Conservation (phyloP, 768 basidiomycete genomes). For the Mrakia blollopis region DNA sequence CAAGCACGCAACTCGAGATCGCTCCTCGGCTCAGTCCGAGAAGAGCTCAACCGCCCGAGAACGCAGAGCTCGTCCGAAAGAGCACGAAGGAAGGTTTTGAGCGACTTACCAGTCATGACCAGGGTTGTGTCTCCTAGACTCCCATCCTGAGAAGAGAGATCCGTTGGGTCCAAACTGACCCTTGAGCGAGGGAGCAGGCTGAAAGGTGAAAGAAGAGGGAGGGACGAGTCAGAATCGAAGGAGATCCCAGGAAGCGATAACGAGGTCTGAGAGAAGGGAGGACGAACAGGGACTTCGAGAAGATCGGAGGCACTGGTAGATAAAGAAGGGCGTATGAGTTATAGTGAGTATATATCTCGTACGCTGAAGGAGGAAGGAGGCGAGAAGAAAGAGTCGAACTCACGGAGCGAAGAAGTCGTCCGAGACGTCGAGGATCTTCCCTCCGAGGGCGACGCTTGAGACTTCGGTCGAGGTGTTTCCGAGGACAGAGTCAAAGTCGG, state of each 20-base stretch:
- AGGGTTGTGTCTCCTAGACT: slow-evolving; percentile 81
- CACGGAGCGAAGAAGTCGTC: slow-evolving; percentile 91
- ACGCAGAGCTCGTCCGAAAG: background rate
- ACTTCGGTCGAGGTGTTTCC: slow-evolving; percentile 57
- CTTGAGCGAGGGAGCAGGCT: slow-evolving; percentile 83
- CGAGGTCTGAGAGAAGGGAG: slow-evolving; percentile 3
- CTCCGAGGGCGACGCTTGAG: slow-evolving; percentile 79
- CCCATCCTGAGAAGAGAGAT: slow-evolving; percentile 92
- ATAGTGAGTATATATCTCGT: background rate
- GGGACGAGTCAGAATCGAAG: background rate
- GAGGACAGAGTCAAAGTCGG: slow-evolving; percentile 36
- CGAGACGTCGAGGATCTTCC: slow-evolving; percentile 65
- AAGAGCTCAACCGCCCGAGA: background rate
- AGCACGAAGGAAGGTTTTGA: background rate
- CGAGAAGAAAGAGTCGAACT: background rate
- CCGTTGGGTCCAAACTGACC: slow-evolving; percentile 98
- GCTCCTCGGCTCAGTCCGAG: background rate
- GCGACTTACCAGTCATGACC: slow-evolving; percentile 75
- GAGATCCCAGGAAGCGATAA: background rate
- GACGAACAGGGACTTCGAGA: slow-evolving; percentile 68
- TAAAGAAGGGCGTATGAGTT: background rate
- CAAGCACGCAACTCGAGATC: background rate
- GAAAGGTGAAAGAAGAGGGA: slow-evolving; percentile 18
- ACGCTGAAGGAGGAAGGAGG: background rate
- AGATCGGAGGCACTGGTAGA: slow-evolving; percentile 58